phyloP scores from a whole-genome alignment of 1,284 basidiomycete species.

The Sphaerobolus stellatus region DNA sequence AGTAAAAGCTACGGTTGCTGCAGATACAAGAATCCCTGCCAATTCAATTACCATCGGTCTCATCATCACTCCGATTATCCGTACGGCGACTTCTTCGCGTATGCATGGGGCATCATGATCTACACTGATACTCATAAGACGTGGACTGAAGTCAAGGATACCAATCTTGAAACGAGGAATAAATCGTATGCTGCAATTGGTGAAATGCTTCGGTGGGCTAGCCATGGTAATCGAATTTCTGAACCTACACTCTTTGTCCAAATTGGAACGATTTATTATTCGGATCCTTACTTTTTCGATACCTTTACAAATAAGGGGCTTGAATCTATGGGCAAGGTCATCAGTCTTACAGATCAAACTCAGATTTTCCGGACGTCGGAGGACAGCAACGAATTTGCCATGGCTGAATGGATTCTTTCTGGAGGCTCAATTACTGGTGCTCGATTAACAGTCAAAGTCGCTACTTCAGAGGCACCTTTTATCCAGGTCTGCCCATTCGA shows the following conservation, averaged over 20 bases:
- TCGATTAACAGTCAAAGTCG: constrained; percentile 1
- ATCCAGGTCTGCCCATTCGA: constrained; percentile 3
- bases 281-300: constrained; percentile 5
- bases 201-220: constrained; percentile 7
- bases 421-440: constrained; percentile 1
- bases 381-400: neutral
- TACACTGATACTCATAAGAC: neutral
- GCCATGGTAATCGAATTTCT: neutral
- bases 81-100: constrained; percentile 6
- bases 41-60: constrained; percentile 4
- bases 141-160: constrained; percentile 5
- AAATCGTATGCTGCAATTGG: neutral
- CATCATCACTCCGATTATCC: constrained; percentile 11
- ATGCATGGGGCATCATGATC: neutral
- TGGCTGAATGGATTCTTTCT: constrained; percentile 10
- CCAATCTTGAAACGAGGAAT: neutral
- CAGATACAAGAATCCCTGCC: neutral
- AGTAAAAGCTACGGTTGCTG: constrained; percentile 16
- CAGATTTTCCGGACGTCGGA: constrained; percentile 7
- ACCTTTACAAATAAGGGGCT: constrained; percentile 8
- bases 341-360: constrained; percentile 3
- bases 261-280: constrained; percentile 2
- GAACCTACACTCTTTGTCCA: constrained; percentile 6
- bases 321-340: neutral
- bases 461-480: constrained; percentile 4